Conservation (phyloP, 73 alveolate species). For the Strombidium stylifer region DNA sequence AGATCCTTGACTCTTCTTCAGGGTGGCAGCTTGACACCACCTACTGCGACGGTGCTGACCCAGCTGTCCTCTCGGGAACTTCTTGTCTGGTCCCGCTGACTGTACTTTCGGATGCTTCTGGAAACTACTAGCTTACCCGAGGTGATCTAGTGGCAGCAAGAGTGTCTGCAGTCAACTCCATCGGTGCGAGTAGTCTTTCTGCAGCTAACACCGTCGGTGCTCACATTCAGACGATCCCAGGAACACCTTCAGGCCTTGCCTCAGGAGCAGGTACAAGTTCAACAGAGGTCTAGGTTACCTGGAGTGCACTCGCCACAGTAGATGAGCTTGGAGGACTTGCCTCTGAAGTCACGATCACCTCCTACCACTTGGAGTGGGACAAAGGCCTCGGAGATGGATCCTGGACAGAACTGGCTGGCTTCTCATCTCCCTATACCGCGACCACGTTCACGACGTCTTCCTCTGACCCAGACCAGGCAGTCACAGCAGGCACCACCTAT, state of each 20-base stretch:
- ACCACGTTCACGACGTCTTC: background rate
- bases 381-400: background rate
- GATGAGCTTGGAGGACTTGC: no score
- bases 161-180: slow-evolving; percentile 13
- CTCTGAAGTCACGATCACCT: slow-evolving; percentile 19
- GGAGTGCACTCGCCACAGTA: slow-evolving; percentile 10
- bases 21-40: slow-evolving; percentile 5
- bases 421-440: background rate
- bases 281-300: background rate
- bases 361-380: slow-evolving; percentile 40
- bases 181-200: slow-evolving; percentile 16
- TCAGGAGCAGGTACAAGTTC: slow-evolving; percentile 18
- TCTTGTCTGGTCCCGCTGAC: slow-evolving; percentile 18
- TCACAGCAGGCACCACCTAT: slow-evolving; percentile 20
- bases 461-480: background rate
- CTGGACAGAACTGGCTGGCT: slow-evolving; percentile 32
- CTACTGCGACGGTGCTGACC: slow-evolving; percentile 32
- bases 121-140: background rate
- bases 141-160: slow-evolving; percentile 22
- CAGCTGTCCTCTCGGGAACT: background rate
- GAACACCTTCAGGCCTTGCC: slow-evolving; percentile 1
- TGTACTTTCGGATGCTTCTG: slow-evolving; percentile 2
- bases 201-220: slow-evolving; percentile 4
- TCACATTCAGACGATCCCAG: slow-evolving; percentile 9
- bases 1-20: slow-evolving; percentile 3